These are phyloP conservation scores for Globisporangium emineosum DNA, from an alignment of 352 stramenopile genomes.

Conservation along the genomic window DNA sequence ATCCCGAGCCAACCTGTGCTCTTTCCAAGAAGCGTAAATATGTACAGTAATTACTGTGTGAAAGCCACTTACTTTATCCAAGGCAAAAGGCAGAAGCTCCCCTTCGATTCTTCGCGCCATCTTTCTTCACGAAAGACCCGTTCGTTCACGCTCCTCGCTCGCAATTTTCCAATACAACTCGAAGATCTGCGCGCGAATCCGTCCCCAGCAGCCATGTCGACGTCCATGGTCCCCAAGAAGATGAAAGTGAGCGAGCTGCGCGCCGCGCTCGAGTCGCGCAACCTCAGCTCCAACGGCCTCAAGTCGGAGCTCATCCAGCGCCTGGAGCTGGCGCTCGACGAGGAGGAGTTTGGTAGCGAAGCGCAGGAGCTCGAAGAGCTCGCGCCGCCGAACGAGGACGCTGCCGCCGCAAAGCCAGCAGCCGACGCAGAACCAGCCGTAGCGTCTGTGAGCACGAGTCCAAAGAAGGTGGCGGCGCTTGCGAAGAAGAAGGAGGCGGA, in stretches of 20 bases:
- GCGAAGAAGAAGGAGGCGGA: slow-evolving; percentile 25
- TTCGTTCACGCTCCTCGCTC: not conserved
- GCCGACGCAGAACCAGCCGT: not conserved
- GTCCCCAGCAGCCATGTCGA: slow-evolving; percentile 31
- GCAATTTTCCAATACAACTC: not conserved
- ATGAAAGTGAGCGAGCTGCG: slow-evolving; percentile 91
- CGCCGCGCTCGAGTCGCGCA: slow-evolving; percentile 74
- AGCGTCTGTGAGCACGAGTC: slow-evolving; percentile 11
- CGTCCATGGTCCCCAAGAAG: slow-evolving; percentile 86
- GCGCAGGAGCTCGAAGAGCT: slow-evolving; percentile 70
- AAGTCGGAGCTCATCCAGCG: slow-evolving; percentile 90
- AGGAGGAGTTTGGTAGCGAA: slow-evolving; percentile 83
- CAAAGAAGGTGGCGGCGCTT: slow-evolving; percentile 23
- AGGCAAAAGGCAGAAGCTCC: not conserved
- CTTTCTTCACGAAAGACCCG: not conserved
- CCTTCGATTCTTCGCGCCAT: not conserved
- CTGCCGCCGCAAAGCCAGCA: slow-evolving; percentile 16
- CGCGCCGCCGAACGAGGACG: slow-evolving; percentile 33
- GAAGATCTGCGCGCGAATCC: slow-evolving; percentile 2
- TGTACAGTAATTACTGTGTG: not conserved
- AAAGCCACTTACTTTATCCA: not conserved
- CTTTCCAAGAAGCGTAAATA: not conserved
- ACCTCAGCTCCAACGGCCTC: slow-evolving; percentile 79
- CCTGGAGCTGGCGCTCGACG: slow-evolving; percentile 83
- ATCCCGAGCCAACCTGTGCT: not conserved